Evolutionary conservation across 2,329 filamentous ascomycete species (phyloP).

Genomic region (Sclerotinia trifoliorum): DNA sequence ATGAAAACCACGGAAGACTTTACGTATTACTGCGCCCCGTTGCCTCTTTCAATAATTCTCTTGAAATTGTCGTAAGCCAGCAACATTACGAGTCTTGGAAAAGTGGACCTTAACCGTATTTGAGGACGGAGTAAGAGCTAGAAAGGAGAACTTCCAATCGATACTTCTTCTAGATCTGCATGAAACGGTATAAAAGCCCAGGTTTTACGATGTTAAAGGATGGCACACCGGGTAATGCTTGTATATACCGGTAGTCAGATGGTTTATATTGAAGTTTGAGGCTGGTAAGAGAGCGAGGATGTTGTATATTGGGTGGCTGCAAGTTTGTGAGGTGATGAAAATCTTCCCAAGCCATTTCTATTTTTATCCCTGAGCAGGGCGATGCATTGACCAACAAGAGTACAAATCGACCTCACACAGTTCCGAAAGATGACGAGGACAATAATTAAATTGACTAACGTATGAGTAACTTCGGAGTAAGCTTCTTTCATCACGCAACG

Average conservation of each 20-base stretch:
- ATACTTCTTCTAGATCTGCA: constrained; percentile 13
- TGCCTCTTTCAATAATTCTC: constrained; percentile 12
- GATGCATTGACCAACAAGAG: not conserved
- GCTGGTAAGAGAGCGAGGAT: constrained; percentile 12
- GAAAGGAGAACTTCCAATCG: constrained; percentile 15
- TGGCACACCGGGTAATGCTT: constrained; percentile 16
- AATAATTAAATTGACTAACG: not conserved
- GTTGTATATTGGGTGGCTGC: constrained; percentile 5
- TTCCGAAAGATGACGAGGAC: constrained; percentile 9
- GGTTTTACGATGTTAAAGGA: not conserved
- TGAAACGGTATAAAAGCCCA: constrained; percentile 5
- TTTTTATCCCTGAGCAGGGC: not conserved
- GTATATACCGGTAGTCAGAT: not conserved
- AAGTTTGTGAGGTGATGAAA: not conserved
- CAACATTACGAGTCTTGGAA: constrained; percentile 24
- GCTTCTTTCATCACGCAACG: not conserved
- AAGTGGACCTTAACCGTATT: constrained; percentile 22
- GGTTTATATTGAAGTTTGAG: constrained; percentile 13
- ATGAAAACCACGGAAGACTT: constrained; percentile 3
- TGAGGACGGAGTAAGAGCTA: constrained; percentile 12
- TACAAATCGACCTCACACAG: not conserved
- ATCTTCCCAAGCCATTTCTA: constrained; percentile 12
- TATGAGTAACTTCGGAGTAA: too few relatives aligned
- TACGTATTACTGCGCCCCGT: constrained; percentile 22
- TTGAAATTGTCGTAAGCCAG: constrained; percentile 19